Base-by-base conservation (phyloP, 805 yeast species). In the Pichia phayaonensis region DNA sequence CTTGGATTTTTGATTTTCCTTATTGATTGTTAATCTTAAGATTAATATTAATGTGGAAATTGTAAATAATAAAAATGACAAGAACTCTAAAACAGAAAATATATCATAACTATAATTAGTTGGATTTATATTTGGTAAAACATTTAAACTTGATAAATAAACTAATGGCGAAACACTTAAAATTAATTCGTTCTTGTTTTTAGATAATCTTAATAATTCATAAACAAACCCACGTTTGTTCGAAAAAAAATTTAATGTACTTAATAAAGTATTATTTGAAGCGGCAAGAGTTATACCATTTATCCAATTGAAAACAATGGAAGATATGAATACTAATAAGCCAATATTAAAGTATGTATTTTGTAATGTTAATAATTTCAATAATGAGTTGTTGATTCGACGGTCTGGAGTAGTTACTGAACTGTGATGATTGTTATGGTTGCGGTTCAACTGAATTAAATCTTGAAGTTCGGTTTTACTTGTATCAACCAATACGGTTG, bases 401-500 rank as follows among this genome's bases (percentile, higher is more conserved):
- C n/a, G 1, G 3, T n/a, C 23, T 4, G 12, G 12, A 11, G n/a
- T 18, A n/a, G n/a, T n/a, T n/a, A n/a, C 22, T 41, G 16, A 24
- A 5, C 15, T n/a, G 11, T 8, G 12, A 2, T 34, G 18, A 34
- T 34, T 34, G 20, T 34, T 34, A 34, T 18, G 20, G 11, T 42
- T 26, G 21, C 12, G 18, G 18, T 23, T 50, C 23, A 56, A 46
- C 50, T 61, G 71, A 45, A 77, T 61, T 13, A 81, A 61, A 53
- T 82, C 88, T 16, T 76, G 76, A 18, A 83, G 70, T 56, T 84
- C 90, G 26, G 76, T 63, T 48, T 88, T 72, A 44, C 82, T 75
- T 29, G 82, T 67, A 66, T 88, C 95, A 39, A 87, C 76, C 18
- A 84, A 73, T 29, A 86, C 67, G 1, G 86, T 79, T 0, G 89